phyloP scores from a whole-genome alignment of 768 basidiomycete species.

The Pleurotus tuoliensis region DNA sequence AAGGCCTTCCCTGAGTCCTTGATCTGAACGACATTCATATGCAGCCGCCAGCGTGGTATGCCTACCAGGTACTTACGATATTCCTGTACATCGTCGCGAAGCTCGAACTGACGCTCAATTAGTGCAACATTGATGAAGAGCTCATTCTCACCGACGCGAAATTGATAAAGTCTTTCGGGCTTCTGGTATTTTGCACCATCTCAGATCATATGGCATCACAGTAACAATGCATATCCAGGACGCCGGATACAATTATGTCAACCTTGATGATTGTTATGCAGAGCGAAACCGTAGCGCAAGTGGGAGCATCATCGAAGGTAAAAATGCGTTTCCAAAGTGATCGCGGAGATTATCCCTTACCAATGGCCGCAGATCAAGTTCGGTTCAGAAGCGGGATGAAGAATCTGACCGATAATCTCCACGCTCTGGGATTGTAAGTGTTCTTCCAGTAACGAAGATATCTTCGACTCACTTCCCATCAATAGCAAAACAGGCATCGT shows the following conservation, averaged over 20 bases:
- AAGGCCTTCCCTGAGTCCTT: constrained; percentile 16
- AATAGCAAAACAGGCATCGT: constrained; percentile 40
- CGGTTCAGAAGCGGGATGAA: constrained; percentile 58
- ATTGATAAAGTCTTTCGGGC: constrained; percentile 54
- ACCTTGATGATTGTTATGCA: constrained; percentile 65
- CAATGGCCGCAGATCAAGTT: constrained; percentile 32
- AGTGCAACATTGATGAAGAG: constrained; percentile 59
- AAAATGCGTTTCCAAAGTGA: neutral
- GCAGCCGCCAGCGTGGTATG: constrained; percentile 56
- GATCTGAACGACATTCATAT: neutral
- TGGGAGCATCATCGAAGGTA: constrained; percentile 55
- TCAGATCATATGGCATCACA: neutral
- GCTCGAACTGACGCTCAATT: constrained; percentile 12
- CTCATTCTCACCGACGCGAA: constrained; percentile 47
- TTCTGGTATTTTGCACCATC: constrained; percentile 29
- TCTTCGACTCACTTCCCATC: neutral
- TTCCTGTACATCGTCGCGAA: neutral
- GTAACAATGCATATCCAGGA: constrained; percentile 31
- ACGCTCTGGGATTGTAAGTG: constrained; percentile 54
- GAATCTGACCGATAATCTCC: constrained; percentile 50
- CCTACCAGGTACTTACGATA: constrained; percentile 43
- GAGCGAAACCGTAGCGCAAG: constrained; percentile 45
- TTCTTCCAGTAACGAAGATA: neutral
- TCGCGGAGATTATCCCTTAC: too few relatives aligned
- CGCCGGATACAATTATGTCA: constrained; percentile 56